Evolutionary conservation across 2,329 filamentous ascomycete genomes (phyloP).

Genomic region (Aspergillus fijiensis): DNA sequence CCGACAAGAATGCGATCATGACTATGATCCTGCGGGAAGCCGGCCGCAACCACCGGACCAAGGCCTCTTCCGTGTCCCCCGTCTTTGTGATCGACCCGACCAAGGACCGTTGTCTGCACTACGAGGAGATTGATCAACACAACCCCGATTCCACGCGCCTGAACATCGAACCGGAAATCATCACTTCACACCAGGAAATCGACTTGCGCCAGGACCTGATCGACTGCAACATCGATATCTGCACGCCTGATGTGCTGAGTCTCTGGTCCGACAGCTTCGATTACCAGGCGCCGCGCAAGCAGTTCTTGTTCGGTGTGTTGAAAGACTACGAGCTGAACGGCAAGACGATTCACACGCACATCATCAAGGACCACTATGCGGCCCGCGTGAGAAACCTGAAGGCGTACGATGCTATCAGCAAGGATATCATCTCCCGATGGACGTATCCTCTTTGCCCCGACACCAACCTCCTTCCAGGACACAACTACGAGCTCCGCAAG

Average conservation of each 20-base stretch:
- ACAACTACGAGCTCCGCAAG: conserved; percentile 70
- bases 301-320: conserved; percentile 87
- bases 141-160: conserved; percentile 55
- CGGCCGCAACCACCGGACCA: conserved; percentile 72
- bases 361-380: conserved; percentile 79
- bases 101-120: conserved; percentile 82
- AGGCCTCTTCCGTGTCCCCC: conserved; percentile 71
- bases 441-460: conserved; percentile 87
- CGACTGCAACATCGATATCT: conserved; percentile 95
- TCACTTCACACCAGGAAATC: conserved; percentile 71
- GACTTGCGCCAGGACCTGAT: conserved; percentile 85
- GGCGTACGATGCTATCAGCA: conserved; percentile 84
- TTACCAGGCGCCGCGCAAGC: conserved; percentile 83
- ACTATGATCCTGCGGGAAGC: conserved; percentile 85
- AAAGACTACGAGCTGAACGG: conserved; percentile 97
- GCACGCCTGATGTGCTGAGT: conserved; percentile 90
- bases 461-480: conserved; percentile 75
- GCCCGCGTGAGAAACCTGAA: conserved; percentile 82
- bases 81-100: conserved; percentile 83
- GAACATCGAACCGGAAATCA: conserved; percentile 74
- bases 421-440: conserved; percentile 83
- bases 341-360: conserved; percentile 91
- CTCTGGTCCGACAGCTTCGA: conserved; percentile 98
- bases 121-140: conserved; percentile 79
- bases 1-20: conserved; percentile 95